Evolutionary conservation across 257 asterid species (phyloP).

Genomic region (Catharanthus roseus): DNA sequence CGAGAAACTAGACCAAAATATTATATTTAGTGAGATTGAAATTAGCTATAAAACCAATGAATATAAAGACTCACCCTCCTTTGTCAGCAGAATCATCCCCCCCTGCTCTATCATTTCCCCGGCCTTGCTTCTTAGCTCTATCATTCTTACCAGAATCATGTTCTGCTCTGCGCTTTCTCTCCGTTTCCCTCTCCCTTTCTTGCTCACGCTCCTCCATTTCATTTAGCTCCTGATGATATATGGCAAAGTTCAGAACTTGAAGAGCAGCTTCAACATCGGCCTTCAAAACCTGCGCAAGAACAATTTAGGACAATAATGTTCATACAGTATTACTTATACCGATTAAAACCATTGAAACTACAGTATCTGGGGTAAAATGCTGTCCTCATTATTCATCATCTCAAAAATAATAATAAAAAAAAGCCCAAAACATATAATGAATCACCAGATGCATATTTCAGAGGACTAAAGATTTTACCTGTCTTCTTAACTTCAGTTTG

Average conservation of each 20-base stretch:
- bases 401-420: neutral
- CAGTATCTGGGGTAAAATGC: neutral
- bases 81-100: constrained; percentile 39
- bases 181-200: constrained; percentile 50
- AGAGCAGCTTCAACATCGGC: constrained; percentile 87
- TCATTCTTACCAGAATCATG: constrained; percentile 38
- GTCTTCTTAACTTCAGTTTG: constrained; percentile 75
- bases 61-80: constrained; percentile 34
- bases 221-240: constrained; percentile 93
- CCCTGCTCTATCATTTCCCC: constrained; percentile 15
- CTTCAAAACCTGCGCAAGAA: constrained; percentile 56
- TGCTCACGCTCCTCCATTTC: constrained; percentile 96
- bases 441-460: neutral
- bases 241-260: constrained; percentile 91
- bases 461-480: constrained; percentile 39
- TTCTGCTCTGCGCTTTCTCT: constrained; percentile 42
- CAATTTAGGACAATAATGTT: constrained; percentile 6
- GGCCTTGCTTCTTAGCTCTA: constrained; percentile 26
- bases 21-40: neutral
- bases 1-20: no score
- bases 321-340: constrained; percentile 3
- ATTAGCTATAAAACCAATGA: neutral
- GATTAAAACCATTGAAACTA: constrained; percentile 7
- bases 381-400: neutral
- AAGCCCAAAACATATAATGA: neutral